phyloP scores from a whole-genome alignment of 495 filamentous ascomycete species.

The Annulohypoxylon moriforme region DNA sequence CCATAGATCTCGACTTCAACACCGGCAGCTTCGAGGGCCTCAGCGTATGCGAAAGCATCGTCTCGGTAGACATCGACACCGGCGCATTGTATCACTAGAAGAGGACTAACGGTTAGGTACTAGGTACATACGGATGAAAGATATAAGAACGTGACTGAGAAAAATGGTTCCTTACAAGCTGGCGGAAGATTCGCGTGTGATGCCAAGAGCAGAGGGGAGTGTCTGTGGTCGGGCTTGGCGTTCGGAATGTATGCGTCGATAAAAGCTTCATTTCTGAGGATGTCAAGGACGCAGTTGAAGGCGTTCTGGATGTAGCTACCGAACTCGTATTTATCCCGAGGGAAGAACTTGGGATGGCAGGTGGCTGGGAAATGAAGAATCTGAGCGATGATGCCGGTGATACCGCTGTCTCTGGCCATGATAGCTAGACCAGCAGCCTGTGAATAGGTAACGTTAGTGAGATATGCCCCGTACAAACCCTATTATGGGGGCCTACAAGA shows the following conservation, averaged over 20 bases:
- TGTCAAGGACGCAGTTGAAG: constrained; percentile 40
- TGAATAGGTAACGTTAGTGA: neutral
- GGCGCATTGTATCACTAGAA: constrained; percentile 43
- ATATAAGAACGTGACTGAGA: neutral
- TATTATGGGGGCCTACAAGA: constrained; percentile 18
- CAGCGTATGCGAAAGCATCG: constrained; percentile 45
- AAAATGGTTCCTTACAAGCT: constrained; percentile 34
- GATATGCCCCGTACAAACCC: neutral
- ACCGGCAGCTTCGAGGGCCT: constrained; percentile 38
- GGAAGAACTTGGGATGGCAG: constrained; percentile 47
- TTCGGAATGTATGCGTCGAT: constrained; percentile 36
- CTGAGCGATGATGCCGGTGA: constrained; percentile 45
- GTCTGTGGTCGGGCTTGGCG: constrained; percentile 29
- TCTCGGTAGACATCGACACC: constrained; percentile 45
- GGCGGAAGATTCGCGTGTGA: constrained; percentile 39
- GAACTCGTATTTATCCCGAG: constrained; percentile 46
- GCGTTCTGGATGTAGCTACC: constrained; percentile 44
- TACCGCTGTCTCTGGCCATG: constrained; percentile 30
- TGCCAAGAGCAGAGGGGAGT: constrained; percentile 41
- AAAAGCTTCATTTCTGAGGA: constrained; percentile 33
- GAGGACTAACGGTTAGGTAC: neutral
- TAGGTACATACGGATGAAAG: neutral
- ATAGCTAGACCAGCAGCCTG: constrained; percentile 39
- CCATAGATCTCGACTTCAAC: constrained; percentile 32
- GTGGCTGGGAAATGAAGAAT: constrained; percentile 43